A percentile compares a stretch with the other conserved stretches of the same genome.
These are phyloP conservation scores for Ogataea glucozyma DNA, from an alignment of 805 yeast genomes.

Conservation along the genomic window DNA sequence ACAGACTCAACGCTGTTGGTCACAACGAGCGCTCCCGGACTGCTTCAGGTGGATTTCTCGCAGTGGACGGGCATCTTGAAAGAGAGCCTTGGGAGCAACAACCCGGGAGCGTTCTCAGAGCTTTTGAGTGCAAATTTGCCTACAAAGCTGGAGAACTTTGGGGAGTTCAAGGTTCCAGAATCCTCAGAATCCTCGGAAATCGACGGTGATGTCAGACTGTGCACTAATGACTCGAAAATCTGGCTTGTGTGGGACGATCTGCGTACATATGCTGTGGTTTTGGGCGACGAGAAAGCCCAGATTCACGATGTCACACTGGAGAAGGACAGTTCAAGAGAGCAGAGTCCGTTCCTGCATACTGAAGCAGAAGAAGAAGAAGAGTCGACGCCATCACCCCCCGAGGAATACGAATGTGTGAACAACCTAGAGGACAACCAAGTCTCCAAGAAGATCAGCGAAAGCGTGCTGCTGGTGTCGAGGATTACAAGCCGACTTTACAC, in stretches of 20 bases:
- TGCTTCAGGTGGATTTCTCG: constrained; percentile 32
- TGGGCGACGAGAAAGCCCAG: constrained; percentile 6
- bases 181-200: neutral
- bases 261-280: constrained; percentile 20
- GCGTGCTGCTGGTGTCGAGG: constrained; percentile 10
- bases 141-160: constrained; percentile 23
- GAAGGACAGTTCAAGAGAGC: constrained; percentile 3
- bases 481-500: constrained; percentile 12
- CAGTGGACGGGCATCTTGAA: constrained; percentile 28
- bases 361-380: neutral
- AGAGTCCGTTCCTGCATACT: neutral
- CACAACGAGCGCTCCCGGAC: constrained; percentile 21
- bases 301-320: constrained; percentile 18
- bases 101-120: constrained; percentile 19
- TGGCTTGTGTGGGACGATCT: constrained; percentile 30
- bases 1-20: constrained; percentile 22
- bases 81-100: constrained; percentile 19
- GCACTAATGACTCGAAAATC: constrained; percentile 21
- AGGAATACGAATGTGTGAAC: constrained; percentile 3
- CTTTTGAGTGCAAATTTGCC: constrained; percentile 21
- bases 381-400: neutral
- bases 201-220: constrained; percentile 9
- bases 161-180: constrained; percentile 17
- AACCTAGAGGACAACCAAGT: neutral
- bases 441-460: neutral